Conservation (phyloP, 2,329 filamentous ascomycete genomes). For the Pseudocercospora fijiensis region DNA sequence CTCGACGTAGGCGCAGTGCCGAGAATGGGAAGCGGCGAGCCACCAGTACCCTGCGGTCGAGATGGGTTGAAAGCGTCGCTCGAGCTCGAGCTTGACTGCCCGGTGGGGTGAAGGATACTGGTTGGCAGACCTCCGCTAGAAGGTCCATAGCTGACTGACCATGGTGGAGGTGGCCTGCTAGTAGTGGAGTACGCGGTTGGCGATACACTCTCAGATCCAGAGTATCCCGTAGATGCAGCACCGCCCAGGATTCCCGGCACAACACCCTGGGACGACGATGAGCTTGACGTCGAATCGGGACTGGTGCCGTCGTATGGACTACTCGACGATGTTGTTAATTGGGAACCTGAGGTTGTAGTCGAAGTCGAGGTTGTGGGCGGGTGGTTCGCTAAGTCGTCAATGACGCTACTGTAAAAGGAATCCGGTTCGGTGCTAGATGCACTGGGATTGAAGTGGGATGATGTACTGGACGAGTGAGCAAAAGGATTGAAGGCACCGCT, state of each 20-base stretch:
- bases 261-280: not conserved
- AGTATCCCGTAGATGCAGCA: not conserved
- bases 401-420: not conserved
- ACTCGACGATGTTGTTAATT: not conserved
- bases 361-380: slow-evolving; percentile 15
- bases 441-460: slow-evolving; percentile 1
- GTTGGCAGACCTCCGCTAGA: not conserved
- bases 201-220: not conserved
- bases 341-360: not conserved
- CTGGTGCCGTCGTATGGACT: not conserved
- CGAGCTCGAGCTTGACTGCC: slow-evolving; percentile 8
- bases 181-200: not conserved
- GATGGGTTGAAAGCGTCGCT: not conserved
- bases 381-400: not conserved
- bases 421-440: not conserved
- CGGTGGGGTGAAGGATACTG: not conserved
- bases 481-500: slow-evolving; percentile 1
- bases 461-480: slow-evolving; percentile 9
- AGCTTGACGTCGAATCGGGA: not conserved
- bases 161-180: not conserved
- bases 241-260: not conserved
- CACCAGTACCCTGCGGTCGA: slow-evolving; percentile 5
- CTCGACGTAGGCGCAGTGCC: slow-evolving; percentile 15
- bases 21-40: slow-evolving; percentile 8
- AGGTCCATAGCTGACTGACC: not conserved